Evolutionary conservation across 164 flowering plant genomes (phyloP).

Genomic region (Warburgia ugandensis): DNA sequence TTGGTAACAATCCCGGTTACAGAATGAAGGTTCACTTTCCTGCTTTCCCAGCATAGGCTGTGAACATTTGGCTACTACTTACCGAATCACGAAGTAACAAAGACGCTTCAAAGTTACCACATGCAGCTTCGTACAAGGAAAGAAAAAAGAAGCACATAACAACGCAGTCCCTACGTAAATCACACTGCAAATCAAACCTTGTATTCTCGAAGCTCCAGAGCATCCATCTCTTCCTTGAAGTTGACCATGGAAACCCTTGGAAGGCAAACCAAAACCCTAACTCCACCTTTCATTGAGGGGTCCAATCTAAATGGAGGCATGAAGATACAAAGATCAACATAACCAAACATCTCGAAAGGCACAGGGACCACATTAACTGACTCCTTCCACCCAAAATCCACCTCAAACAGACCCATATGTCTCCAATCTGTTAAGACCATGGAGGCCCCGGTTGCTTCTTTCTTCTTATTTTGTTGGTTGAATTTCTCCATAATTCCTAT

Average conservation of each 20-base stretch:
- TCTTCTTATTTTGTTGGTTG: neutral
- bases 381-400: slow-evolving; percentile 22
- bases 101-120: too few species aligned
- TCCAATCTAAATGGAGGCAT: slow-evolving; percentile 20
- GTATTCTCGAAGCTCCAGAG: slow-evolving; percentile 7
- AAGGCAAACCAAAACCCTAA: slow-evolving; percentile 22
- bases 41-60: too few species aligned
- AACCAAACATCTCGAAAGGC: slow-evolving; percentile 19
- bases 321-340: slow-evolving; percentile 20
- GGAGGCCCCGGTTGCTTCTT: slow-evolving; percentile 11
- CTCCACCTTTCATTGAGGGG: slow-evolving; percentile 22
- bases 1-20: too few species aligned
- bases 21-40: too few species aligned
- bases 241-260: slow-evolving; percentile 25
- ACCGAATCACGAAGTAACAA: too few species aligned
- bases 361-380: slow-evolving; percentile 20
- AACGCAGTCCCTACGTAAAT: too few species aligned
- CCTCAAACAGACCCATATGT: slow-evolving; percentile 19
- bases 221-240: slow-evolving; percentile 31
- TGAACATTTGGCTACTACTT: too few species aligned
- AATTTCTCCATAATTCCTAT: slow-evolving; percentile 12
- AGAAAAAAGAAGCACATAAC: neutral
- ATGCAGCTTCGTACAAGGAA: too few species aligned
- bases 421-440: slow-evolving; percentile 34
- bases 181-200: neutral